phyloP scores from a whole-genome alignment of 2,329 filamentous ascomycete species.

The Colletotrichum zoysiae region DNA sequence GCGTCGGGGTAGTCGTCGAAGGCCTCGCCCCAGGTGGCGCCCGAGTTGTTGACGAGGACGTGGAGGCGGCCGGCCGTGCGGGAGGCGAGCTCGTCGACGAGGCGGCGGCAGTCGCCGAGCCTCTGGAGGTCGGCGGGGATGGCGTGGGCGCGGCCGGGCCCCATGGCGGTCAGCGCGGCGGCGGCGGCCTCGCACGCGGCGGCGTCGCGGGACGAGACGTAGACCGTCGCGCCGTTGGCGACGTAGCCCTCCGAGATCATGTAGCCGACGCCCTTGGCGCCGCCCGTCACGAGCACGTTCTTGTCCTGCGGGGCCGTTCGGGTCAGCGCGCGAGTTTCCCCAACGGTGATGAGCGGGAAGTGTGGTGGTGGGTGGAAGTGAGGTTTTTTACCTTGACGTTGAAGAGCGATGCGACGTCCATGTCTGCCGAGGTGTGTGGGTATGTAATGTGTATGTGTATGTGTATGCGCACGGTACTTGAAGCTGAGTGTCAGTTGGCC shows the following conservation, averaged over 20 bases:
- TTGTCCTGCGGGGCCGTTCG: slow-evolving; percentile 59
- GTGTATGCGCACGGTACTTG: background rate
- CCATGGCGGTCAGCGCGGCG: slow-evolving; percentile 66
- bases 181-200: slow-evolving; percentile 68
- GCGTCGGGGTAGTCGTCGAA: slow-evolving; percentile 70
- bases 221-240: slow-evolving; percentile 73
- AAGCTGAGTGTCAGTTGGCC: background rate
- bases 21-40: slow-evolving; percentile 73
- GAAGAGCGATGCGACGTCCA: slow-evolving; percentile 69
- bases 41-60: slow-evolving; percentile 75
- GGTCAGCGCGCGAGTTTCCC: background rate
- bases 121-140: slow-evolving; percentile 76
- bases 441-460: background rate
- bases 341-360: background rate
- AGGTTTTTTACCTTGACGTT: slow-evolving; percentile 65
- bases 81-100: slow-evolving; percentile 64
- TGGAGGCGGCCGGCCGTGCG: slow-evolving; percentile 65
- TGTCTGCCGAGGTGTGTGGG: slow-evolving; percentile 45
- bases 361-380: background rate
- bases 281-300: slow-evolving; percentile 69
- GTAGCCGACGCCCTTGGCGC: slow-evolving; percentile 72
- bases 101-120: slow-evolving; percentile 64
- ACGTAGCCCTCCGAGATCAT: slow-evolving; percentile 78
- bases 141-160: slow-evolving; percentile 64
- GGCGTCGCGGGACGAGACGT: slow-evolving; percentile 74